Base-by-base conservation (phyloP, 345 rosid species). In the Abelmoschus esculentus region DNA sequence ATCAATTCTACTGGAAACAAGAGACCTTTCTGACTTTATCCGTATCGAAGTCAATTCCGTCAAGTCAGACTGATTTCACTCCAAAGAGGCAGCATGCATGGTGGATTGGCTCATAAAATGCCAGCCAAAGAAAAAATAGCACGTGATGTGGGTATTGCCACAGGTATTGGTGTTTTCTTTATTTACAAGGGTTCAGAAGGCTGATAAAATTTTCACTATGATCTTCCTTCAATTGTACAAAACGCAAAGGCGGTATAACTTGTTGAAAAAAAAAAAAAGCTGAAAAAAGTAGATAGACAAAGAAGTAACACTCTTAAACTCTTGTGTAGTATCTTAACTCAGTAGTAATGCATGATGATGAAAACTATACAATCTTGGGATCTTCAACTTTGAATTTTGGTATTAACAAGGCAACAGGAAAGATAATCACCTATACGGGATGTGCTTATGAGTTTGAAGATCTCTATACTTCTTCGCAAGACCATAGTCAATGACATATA, bases 391-490 rank as follows among this genome's bases (percentile, higher is more conserved):
- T 49, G 63, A 67, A 7, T 4, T 72, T 38, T 14, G 14, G n/a
- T 26, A 72, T 6, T 63, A 28, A 49, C 58, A 60, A 10, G 74
- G 47, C 52, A 49, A 62, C 7, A 62, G 7, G 7, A 38, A 72
- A 32, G 15, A 69, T 40, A 18, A 13, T 74, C 78, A 85, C 93
- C 93, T 85, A 76, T 90, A 90, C 3, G 91, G 91, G 65, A 90
- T 90, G 81, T 89, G 96, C 83, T 87, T 88, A 68, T 87, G 91
- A 53, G 96, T 90, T 75, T 90, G 96, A 75, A 90, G 93, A 79
- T 90, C 93, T 78, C 93, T 85, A 78, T 90, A 90, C 78, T 88
- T 90, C 85, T 90, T 90, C 28, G 90, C 96, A 70, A 90, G 96
- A 55, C 96, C 96, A 86, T 80, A 90, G 74, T 90, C 96, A 79